Conservation (phyloP, 2,329 filamentous ascomycete genomes). For the Ophiostoma perfectum region DNA sequence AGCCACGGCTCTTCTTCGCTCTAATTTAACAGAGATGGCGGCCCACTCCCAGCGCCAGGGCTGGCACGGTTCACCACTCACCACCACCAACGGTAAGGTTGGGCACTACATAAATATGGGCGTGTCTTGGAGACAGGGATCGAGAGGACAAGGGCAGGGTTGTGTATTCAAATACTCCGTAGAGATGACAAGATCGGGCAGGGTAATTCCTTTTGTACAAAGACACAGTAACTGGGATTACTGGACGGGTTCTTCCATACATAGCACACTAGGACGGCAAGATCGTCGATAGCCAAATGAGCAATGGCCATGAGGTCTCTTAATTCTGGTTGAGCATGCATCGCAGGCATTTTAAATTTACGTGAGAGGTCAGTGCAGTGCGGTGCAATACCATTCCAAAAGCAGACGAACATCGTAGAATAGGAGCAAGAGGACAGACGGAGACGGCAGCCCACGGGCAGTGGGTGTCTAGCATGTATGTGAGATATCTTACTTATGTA, state of each 20-base stretch:
- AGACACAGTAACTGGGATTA: neutral
- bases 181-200: neutral
- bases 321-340: neutral
- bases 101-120: too few relatives aligned
- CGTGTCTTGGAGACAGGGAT: too few relatives aligned
- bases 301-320: too few relatives aligned
- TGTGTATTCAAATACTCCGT: neutral
- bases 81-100: too few relatives aligned
- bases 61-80: slow-evolving; percentile 4
- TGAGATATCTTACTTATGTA: too few relatives aligned
- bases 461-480: too few relatives aligned
- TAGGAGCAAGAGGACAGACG: too few relatives aligned
- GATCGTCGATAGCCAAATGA: neutral
- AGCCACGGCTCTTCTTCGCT: slow-evolving; percentile 10
- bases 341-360: too few relatives aligned
- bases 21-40: slow-evolving; percentile 12
- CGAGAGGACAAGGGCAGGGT: neutral
- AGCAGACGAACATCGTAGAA: too few relatives aligned
- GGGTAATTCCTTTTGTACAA: neutral
- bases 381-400: too few relatives aligned
- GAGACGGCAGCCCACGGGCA: too few relatives aligned
- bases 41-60: slow-evolving; percentile 10
- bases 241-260: slow-evolving; percentile 1
- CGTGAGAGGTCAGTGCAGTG: too few relatives aligned
- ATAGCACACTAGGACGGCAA: neutral